phyloP scores from a whole-genome alignment of 2,329 filamentous ascomycete species.

The Apiospora rasikravindrae region DNA sequence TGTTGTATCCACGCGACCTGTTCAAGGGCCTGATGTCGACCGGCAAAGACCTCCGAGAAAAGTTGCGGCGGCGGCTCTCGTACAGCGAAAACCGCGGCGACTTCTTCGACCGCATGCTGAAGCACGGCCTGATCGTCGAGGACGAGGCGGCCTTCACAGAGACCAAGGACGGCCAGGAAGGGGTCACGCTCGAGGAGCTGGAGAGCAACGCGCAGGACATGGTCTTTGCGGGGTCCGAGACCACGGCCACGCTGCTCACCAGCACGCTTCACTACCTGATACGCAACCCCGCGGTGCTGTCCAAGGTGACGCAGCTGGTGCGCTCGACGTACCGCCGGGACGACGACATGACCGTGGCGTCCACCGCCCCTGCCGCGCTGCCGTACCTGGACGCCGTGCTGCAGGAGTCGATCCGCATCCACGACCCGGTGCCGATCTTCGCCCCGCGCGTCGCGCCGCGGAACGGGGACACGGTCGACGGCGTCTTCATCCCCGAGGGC shows the following conservation, averaged over 20 bases:
- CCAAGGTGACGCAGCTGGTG: slow-evolving; percentile 45
- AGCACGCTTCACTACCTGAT: slow-evolving; percentile 46
- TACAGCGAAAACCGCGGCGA: not conserved
- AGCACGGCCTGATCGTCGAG: slow-evolving; percentile 29
- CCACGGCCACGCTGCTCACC: slow-evolving; percentile 52
- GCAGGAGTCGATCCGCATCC: slow-evolving; percentile 49
- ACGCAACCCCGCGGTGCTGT: slow-evolving; percentile 39
- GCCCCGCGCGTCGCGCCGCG: slow-evolving; percentile 32
- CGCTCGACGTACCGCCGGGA: slow-evolving; percentile 42
- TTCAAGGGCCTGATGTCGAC: not conserved
- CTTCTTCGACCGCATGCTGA: slow-evolving; percentile 22
- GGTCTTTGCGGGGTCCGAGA: slow-evolving; percentile 56
- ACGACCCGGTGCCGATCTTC: slow-evolving; percentile 40
- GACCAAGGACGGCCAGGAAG: slow-evolving; percentile 4
- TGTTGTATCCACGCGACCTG: not conserved
- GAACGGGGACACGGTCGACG: slow-evolving; percentile 33
- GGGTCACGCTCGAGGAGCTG: slow-evolving; percentile 30
- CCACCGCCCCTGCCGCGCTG: slow-evolving; percentile 34
- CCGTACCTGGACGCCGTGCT: slow-evolving; percentile 49
- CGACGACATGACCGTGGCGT: slow-evolving; percentile 45
- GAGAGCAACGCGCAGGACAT: slow-evolving; percentile 35
- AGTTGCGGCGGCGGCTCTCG: not conserved
- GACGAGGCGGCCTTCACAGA: slow-evolving; percentile 43
- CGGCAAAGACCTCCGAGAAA: slow-evolving; percentile 10
- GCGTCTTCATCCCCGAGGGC: slow-evolving; percentile 33